Conservation (phyloP, 208 protist genomes). For the Acanthamoeba sp. region DNA sequence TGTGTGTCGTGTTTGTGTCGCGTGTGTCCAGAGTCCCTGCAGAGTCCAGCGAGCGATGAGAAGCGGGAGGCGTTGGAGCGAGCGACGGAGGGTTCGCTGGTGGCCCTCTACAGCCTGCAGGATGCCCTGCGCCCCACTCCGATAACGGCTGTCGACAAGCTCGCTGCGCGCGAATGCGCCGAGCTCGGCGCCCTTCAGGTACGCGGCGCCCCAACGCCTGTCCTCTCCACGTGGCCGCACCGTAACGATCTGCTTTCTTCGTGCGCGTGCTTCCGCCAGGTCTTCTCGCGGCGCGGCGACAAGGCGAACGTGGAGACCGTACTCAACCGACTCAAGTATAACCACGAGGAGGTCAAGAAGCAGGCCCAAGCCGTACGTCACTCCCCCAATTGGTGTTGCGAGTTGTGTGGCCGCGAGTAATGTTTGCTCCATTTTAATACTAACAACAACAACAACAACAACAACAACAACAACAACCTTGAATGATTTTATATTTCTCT, state of each 20-base stretch:
- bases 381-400: not conserved
- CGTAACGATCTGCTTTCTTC: too few species aligned
- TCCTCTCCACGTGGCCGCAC: too few species aligned
- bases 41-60: constrained; percentile 26
- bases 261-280: too few species aligned
- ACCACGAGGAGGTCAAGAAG: constrained; percentile 7
- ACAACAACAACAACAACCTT: not conserved
- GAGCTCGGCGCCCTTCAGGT: not conserved
- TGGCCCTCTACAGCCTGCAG: not conserved
- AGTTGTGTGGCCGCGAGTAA: not conserved
- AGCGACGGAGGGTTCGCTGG: not conserved
- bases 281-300: constrained; percentile 7
- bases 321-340: not conserved
- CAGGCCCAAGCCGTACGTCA: not conserved
- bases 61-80: constrained; percentile 5
- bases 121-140: not conserved
- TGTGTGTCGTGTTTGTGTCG: not conserved
- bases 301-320: not conserved
- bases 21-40: not conserved
- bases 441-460: not conserved
- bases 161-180: not conserved
- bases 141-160: constrained; percentile 20
- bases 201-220: too few species aligned
- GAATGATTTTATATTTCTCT: not conserved
- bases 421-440: too few species aligned